These are phyloP conservation scores for Parascedosporium putredinis DNA, from an alignment of 2,329 filamentous ascomycete species.

Conservation along the genomic window DNA sequence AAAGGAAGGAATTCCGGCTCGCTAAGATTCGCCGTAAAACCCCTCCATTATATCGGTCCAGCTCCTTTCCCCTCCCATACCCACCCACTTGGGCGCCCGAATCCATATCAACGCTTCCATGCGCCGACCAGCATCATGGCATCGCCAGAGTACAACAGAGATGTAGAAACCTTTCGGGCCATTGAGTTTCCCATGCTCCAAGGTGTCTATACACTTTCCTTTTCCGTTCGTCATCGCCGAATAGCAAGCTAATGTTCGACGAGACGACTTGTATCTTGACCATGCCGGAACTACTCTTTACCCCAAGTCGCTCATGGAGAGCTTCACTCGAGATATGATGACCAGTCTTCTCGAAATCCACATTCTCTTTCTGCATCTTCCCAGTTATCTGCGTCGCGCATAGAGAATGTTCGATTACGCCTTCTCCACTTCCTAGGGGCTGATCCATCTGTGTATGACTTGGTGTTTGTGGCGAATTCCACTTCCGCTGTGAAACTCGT, in stretches of 20 bases:
- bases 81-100: too few species aligned
- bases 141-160: constrained; percentile 41
- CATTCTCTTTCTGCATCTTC: constrained; percentile 55
- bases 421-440: constrained; percentile 49
- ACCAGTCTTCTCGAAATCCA: constrained; percentile 54
- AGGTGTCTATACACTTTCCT: constrained; percentile 31
- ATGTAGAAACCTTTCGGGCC: constrained; percentile 47
- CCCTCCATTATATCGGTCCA: too few species aligned
- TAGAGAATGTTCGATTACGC: constrained; percentile 44
- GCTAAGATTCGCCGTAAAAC: too few species aligned
- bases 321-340: constrained; percentile 44
- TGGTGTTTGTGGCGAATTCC: constrained; percentile 52
- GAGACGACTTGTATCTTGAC: constrained; percentile 40
- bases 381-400: constrained; percentile 42
- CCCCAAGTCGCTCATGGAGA: constrained; percentile 44
- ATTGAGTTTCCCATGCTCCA: constrained; percentile 60
- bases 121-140: constrained; percentile 5
- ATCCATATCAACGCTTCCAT: background rate
- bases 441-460: constrained; percentile 45
- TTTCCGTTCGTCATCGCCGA: background rate
- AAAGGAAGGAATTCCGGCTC: too few species aligned
- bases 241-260: constrained; percentile 6
- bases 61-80: too few species aligned
- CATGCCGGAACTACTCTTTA: constrained; percentile 49
- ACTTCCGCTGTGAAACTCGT: constrained; percentile 54